A percentile compares a stretch with the other conserved stretches of the same genome.
These are phyloP conservation scores for Talaromyces atroroseus DNA, from an alignment of 2,329 filamentous ascomycete species.

Conservation along the genomic window DNA sequence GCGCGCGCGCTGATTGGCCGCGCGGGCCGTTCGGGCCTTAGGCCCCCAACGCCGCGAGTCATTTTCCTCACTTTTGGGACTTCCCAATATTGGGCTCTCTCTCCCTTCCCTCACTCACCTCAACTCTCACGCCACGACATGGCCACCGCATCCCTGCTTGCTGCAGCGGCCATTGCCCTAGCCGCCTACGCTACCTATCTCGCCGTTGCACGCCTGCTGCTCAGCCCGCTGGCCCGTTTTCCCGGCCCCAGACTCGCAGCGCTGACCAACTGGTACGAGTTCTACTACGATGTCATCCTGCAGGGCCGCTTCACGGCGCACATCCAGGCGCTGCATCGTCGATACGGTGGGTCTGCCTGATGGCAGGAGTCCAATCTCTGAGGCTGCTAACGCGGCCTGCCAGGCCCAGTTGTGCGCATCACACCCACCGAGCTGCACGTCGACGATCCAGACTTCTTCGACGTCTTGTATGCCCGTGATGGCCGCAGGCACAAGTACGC, in stretches of 20 bases:
- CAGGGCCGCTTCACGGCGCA: conserved; percentile 20
- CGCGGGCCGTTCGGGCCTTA: background rate
- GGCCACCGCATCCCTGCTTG: background rate
- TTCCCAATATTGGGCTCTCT: background rate
- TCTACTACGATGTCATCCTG: conserved; percentile 23
- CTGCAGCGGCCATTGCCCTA: background rate
- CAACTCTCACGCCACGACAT: too few species aligned
- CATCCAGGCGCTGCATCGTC: conserved; percentile 20
- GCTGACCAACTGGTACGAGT: conserved; percentile 22
- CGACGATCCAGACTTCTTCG: conserved; percentile 26
- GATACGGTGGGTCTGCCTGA: conserved; percentile 18
- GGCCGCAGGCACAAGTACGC: conserved; percentile 28
- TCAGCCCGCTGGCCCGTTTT: conserved; percentile 7
- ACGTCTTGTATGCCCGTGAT: conserved; percentile 26
- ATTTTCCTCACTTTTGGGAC: background rate
- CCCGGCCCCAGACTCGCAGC: conserved; percentile 14
- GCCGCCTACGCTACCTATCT: background rate
- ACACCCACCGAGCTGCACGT: conserved; percentile 29
- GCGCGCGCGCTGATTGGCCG: too few species aligned
- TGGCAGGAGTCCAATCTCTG: background rate
- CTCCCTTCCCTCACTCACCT: too few species aligned
- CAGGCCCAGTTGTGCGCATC: conserved; percentile 31
- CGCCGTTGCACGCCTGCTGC: background rate
- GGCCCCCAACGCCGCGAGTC: background rate
- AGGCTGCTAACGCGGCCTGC: background rate